These are phyloP conservation scores for Carex kokanica DNA, from an alignment of 176 grass and related monocot species.

Conservation along the genomic window DNA sequence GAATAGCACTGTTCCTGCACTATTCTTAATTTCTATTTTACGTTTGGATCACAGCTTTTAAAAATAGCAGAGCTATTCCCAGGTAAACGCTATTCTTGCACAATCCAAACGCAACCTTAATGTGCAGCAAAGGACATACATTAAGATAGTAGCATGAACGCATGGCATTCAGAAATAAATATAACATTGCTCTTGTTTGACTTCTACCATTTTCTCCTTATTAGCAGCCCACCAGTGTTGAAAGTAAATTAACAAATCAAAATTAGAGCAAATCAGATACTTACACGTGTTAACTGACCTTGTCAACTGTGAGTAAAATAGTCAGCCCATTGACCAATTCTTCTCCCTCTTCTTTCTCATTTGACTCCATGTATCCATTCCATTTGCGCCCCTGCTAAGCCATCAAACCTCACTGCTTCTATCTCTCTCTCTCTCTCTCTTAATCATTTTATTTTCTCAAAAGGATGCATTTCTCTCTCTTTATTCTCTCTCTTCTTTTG, in stretches of 20 bases:
- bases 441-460: background rate
- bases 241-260: background rate
- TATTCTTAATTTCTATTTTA: no score
- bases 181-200: no score
- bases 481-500: background rate
- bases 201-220: no score
- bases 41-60: no score
- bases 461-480: background rate
- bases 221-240: no score
- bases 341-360: background rate
- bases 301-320: background rate
- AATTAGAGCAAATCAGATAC: background rate
- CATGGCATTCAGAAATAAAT: no score
- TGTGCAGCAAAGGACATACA: no score
- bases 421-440: background rate
- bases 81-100: no score
- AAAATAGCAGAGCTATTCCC: no score
- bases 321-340: background rate
- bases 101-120: no score
- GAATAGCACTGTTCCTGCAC: no score
- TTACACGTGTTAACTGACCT: background rate
- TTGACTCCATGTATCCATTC: background rate
- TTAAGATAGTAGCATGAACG: no score
- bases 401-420: background rate
- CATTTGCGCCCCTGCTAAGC: background rate